Base-by-base conservation (phyloP, 169 alveolate species). In the Plasmodium vinckei region DNA sequence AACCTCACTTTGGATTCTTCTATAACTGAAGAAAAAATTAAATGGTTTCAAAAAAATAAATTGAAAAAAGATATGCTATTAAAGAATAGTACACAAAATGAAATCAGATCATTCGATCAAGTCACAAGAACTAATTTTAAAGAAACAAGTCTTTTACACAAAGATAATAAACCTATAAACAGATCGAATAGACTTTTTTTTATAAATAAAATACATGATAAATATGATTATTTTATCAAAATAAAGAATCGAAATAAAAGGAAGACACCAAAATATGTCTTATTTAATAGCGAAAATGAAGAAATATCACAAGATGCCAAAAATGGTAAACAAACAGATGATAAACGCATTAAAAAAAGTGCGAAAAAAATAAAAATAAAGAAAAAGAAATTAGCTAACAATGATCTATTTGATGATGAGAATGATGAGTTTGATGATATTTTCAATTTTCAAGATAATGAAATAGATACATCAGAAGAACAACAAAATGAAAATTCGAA, bases 21-120 rank as follows among this genome's bases (percentile, higher is more conserved):
- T 23, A 86, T 86, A 68, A 86, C 91, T 51, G 87, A 86, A 53
- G 91, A 86, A 65, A 86, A 86, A 86, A 86, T 86, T n/a, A 33
- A 69, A 13, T 86, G 91, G 91, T 33, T 86, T 13, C 91, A 70
- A 64, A 86, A 59, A 25, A 23, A 59, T 59, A 70, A 68, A 33
- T 47, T 56, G 44, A 86, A 51, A 21, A 68, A 60, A 64, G 27
- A 57, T 12, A 15, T 51, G 59, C 6, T 51, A 5, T 13, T 15
- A 15, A 51, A 51, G n/a, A 15, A 51, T 51, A 12, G 5, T 51
- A 51, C 59, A 51, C 9, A 51, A 51, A 51, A 51, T 51, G 59
- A 51, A 15, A 15, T 51, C 19, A 15, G n/a, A 3, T 0, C 42
- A 5, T 33, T 33, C 5, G 42, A 33, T 33, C 42, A 33, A 3